These are phyloP conservation scores for Entophlyctis luteolus DNA, from an alignment of 192 early-diverging fungal species.

Conservation along the genomic window DNA sequence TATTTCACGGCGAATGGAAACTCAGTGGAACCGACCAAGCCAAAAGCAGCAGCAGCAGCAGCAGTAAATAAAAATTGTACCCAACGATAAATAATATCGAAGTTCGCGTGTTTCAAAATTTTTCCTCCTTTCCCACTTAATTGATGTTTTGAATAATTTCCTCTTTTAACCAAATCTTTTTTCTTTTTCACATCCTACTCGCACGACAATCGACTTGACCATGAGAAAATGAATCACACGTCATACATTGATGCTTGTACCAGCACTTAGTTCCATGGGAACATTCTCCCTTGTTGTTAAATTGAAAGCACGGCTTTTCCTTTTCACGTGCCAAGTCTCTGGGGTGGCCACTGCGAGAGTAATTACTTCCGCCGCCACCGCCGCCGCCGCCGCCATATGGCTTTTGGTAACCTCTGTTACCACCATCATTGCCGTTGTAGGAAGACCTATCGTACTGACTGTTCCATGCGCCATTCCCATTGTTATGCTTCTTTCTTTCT, in stretches of 20 bases:
- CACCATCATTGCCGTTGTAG: not conserved
- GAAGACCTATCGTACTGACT: not conserved
- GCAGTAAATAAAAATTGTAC: too few relatives aligned
- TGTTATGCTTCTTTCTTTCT: not conserved
- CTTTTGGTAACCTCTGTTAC: too few relatives aligned
- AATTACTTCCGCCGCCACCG: not conserved
- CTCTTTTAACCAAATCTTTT: too few relatives aligned
- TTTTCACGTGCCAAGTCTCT: not conserved
- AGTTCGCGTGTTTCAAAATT: too few relatives aligned
- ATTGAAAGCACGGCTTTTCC: not conserved
- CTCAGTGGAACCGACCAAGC: too few relatives aligned
- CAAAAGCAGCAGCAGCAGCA: too few relatives aligned
- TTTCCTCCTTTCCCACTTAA: too few relatives aligned
- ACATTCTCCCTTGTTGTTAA: not conserved
- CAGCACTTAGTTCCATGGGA: not conserved
- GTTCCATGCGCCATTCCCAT: not conserved
- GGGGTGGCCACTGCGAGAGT: not conserved
- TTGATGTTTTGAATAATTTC: too few relatives aligned
- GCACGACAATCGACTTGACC: not conserved
- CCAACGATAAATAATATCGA: too few relatives aligned
- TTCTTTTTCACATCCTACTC: too few relatives aligned
- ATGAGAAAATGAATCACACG: not conserved
- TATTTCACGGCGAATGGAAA: too few relatives aligned
- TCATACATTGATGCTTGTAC: not conserved
- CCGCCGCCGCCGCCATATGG: not conserved